Conservation (phyloP, 208 protist genomes). For the Leishmania tropica region DNA sequence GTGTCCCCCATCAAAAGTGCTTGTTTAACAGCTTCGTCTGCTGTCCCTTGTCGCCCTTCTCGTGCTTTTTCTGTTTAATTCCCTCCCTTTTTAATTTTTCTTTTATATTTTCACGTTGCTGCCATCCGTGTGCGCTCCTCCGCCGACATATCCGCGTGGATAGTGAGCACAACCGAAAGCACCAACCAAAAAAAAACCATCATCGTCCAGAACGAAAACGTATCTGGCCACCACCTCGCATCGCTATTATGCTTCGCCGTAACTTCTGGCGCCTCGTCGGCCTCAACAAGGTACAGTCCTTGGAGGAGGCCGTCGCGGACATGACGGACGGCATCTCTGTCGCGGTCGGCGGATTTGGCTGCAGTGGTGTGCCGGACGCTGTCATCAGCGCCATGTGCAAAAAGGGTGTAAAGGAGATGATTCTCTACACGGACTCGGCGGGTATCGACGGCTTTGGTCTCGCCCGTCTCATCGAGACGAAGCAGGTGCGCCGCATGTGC, state of each 20-base stretch:
- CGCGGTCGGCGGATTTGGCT: constrained; percentile 97
- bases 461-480: constrained; percentile 93
- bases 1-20: no score
- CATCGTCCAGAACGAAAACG: neutral
- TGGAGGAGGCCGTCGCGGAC: constrained; percentile 78
- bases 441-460: constrained; percentile 97
- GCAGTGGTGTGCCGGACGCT: constrained; percentile 95
- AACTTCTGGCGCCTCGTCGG: constrained; percentile 42
- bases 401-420: constrained; percentile 90
- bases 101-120: neutral
- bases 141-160: neutral
- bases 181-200: neutral
- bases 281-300: constrained; percentile 77
- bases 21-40: neutral
- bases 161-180: neutral
- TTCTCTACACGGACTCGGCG: constrained; percentile 95
- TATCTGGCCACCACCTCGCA: constrained; percentile 3
- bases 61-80: neutral
- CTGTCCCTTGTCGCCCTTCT: neutral
- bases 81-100: neutral
- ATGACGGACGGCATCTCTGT: constrained; percentile 65
- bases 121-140: no score
- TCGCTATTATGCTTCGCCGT: constrained; percentile 61
- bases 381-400: constrained; percentile 91
- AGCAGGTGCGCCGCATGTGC: constrained; percentile 89